Percentiles rank a stretch among this genome's conserved stretches.
phyloP scores from a whole-genome alignment of 179 eudicot species.

The Silene vulgaris region DNA sequence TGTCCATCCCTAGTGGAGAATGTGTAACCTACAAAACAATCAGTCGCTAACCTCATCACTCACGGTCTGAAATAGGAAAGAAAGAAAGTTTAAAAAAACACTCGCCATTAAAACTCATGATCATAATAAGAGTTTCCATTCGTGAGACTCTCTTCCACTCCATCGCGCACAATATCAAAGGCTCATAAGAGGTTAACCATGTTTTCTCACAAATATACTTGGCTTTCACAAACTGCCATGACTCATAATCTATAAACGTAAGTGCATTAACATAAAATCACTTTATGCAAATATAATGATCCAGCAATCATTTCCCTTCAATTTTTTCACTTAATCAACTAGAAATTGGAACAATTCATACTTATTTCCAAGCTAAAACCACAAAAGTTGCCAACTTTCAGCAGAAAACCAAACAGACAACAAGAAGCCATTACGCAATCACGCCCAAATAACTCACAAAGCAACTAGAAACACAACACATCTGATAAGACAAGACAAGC shows the following conservation, averaged over 20 bases:
- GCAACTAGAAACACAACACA: not conserved
- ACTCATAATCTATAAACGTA: too few species aligned
- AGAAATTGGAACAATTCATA: not conserved
- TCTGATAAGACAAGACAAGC: not conserved
- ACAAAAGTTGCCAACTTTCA: not conserved
- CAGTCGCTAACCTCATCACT: slow-evolving; percentile 15
- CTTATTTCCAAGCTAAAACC: not conserved
- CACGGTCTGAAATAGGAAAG: not conserved
- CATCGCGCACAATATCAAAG: too few species aligned
- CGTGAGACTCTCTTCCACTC: not conserved
- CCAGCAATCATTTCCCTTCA: not conserved
- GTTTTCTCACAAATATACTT: too few species aligned
- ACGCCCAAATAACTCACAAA: not conserved
- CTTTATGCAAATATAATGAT: too few species aligned
- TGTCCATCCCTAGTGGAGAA: slow-evolving; percentile 90
- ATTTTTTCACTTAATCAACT: not conserved
- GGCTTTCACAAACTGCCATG: too few species aligned
- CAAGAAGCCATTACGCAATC: not conserved
- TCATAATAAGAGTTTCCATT: not conserved
- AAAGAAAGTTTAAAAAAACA: not conserved
- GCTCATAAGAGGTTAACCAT: too few species aligned
- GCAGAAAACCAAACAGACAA: not conserved
- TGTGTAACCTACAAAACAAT: slow-evolving; percentile 72
- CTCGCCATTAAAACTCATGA: not conserved
- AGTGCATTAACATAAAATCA: too few species aligned